Evolutionary conservation across 2,329 filamentous ascomycete genomes (phyloP).

Genomic region (Blastomyces emzantsi): DNA sequence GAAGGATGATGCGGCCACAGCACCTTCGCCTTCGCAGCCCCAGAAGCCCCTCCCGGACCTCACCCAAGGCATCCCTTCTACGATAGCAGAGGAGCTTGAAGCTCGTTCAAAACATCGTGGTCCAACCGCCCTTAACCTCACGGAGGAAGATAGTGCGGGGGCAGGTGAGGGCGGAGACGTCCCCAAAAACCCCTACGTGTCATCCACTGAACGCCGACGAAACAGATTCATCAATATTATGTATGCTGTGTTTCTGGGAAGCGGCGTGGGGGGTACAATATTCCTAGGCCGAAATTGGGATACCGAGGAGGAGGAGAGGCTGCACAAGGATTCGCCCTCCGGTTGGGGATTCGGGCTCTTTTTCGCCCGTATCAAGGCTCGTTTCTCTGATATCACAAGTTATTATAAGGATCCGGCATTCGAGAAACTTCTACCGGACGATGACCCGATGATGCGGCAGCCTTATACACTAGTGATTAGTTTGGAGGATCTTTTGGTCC

Average conservation of each 20-base stretch:
- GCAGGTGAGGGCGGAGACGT: constrained; percentile 47
- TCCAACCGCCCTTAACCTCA: constrained; percentile 41
- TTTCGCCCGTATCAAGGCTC: constrained; percentile 70
- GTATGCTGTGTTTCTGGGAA: constrained; percentile 53
- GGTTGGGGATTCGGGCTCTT: constrained; percentile 69
- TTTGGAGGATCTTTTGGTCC: constrained; percentile 86
- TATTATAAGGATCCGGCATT: constrained; percentile 98
- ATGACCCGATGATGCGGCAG: constrained; percentile 66
- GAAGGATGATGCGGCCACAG: constrained; percentile 16
- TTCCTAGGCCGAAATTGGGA: constrained; percentile 90
- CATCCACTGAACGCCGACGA: constrained; percentile 76
- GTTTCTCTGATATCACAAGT: constrained; percentile 64
- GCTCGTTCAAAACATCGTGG: constrained; percentile 30
- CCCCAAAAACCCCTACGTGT: constrained; percentile 75
- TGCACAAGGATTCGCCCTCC: constrained; percentile 63
- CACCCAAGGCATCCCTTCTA: constrained; percentile 90
- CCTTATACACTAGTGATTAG: constrained; percentile 90
- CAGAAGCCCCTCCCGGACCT: constrained; percentile 74
- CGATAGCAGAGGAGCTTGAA: constrained; percentile 65
- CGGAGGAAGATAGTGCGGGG: constrained; percentile 38
- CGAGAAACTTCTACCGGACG: constrained; percentile 71
- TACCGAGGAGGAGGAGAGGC: constrained; percentile 57
- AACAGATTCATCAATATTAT: constrained; percentile 66
- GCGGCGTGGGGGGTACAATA: constrained; percentile 50
- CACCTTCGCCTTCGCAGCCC: constrained; percentile 28